Evolutionary conservation across 164 flowering plant species (phyloP).

Genomic region (Macadamia integrifolia): DNA sequence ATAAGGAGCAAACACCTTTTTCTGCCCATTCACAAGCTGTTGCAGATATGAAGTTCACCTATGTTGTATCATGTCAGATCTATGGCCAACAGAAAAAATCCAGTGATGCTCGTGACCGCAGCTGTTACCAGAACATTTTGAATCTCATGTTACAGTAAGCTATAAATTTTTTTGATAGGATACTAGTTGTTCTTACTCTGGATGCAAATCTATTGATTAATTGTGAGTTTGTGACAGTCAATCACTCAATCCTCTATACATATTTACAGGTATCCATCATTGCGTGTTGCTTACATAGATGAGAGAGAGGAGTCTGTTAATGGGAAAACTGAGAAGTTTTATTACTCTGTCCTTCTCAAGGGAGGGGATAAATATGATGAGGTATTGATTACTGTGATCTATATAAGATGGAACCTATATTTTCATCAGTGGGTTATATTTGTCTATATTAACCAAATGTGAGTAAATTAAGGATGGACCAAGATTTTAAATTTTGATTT

Average conservation of each 20-base stretch:
- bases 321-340: conserved; percentile 56
- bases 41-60: conserved; percentile 94
- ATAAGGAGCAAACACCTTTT: conserved; percentile 8
- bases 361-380: conserved; percentile 91
- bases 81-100: conserved; percentile 88
- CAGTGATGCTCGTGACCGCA: conserved; percentile 46
- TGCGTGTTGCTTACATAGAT: conserved; percentile 21
- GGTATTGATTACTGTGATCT: conserved; percentile 32
- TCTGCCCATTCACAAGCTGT: conserved; percentile 51
- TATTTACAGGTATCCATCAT: conserved; percentile 65
- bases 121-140: conserved; percentile 69
- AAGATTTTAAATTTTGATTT: too few relatives aligned
- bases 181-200: conserved; percentile 4
- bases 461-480: too few relatives aligned
- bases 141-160: conserved; percentile 89
- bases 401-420: too few relatives aligned
- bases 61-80: conserved; percentile 95
- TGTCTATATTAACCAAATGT: too few relatives aligned
- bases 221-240: not conserved
- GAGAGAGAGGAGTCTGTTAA: conserved; percentile 65
- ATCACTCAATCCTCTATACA: conserved; percentile 4
- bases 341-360: conserved; percentile 90
- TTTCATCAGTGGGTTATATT: too few relatives aligned
- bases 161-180: not conserved
- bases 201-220: conserved; percentile 6